Conservation (phyloP, 257 asterid species). For the Nicotiana attenuata region DNA sequence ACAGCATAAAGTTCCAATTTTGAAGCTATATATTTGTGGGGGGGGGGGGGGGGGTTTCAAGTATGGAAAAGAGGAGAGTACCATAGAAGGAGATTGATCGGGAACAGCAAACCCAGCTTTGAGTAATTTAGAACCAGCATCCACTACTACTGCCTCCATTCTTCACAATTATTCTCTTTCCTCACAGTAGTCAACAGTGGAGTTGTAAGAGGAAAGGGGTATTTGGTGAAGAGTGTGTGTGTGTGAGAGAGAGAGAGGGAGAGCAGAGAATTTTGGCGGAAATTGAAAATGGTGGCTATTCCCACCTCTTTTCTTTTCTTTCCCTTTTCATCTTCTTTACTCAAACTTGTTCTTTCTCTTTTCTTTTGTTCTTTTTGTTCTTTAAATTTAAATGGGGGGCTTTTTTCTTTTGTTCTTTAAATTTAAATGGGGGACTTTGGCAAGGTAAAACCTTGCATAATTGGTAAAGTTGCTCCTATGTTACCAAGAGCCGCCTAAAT, state of each 20-base stretch:
- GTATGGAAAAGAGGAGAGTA: slow-evolving; percentile 10
- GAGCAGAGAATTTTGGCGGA: not conserved
- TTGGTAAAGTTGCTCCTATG: too few species aligned
- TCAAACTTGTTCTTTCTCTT: not conserved
- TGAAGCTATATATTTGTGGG: not conserved
- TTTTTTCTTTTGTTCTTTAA: too few species aligned
- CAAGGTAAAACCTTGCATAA: too few species aligned
- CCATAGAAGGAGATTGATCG: slow-evolving; percentile 95
- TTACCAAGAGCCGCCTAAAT: too few species aligned
- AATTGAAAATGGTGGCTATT: not conserved
- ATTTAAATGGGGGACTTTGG: too few species aligned
- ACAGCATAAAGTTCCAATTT: not conserved
- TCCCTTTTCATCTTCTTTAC: not conserved
- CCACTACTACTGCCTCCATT: slow-evolving; percentile 96
- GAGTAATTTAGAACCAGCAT: slow-evolving; percentile 75
- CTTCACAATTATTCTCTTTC: not conserved
- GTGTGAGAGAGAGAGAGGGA: too few species aligned
- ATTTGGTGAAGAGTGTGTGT: too few species aligned
- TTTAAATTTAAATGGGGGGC: too few species aligned
- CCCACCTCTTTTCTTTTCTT: not conserved
- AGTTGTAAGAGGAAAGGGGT: not conserved
- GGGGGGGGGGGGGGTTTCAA: too few species aligned
- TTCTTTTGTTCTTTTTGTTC: not conserved
- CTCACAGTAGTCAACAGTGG: not conserved
- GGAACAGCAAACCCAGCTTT: slow-evolving; percentile 94